Evolutionary conservation across 768 basidiomycete genomes (phyloP).

Genomic region (Mycena sanguinolenta): DNA sequence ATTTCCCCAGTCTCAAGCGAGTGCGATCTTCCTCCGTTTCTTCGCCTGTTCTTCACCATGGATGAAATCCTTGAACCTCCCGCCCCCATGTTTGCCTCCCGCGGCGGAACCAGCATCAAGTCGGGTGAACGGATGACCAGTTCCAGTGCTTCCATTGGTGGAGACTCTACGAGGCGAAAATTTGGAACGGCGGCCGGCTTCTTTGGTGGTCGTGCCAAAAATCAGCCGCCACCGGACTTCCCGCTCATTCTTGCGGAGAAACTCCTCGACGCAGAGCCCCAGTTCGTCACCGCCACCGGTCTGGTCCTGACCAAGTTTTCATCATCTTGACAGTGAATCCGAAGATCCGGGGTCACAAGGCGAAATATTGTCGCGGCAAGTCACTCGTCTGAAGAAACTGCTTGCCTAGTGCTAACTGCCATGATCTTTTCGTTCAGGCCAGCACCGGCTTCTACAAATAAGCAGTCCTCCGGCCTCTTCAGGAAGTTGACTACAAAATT

Average conservation of each 20-base stretch:
- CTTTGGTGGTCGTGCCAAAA: conserved; percentile 25
- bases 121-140: conserved; percentile 19
- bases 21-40: background rate
- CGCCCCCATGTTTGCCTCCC: conserved; percentile 19
- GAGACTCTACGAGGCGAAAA: conserved; percentile 28
- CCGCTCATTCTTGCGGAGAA: conserved; percentile 17
- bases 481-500: conserved; percentile 51
- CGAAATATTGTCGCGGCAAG: background rate
- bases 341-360: conserved; percentile 13
- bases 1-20: conserved; percentile 4
- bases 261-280: conserved; percentile 13
- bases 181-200: conserved; percentile 30
- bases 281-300: conserved; percentile 13
- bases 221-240: conserved; percentile 9
- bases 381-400: background rate
- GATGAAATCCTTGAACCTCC: conserved; percentile 21
- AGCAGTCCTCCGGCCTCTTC: conserved; percentile 45
- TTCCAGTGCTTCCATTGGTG: conserved; percentile 31
- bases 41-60: conserved; percentile 18
- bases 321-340: conserved; percentile 13
- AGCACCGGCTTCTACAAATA: conserved; percentile 4
- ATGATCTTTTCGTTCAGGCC: conserved; percentile 24
- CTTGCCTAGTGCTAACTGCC: conserved; percentile 6
- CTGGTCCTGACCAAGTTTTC: background rate
- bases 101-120: conserved; percentile 30